A percentile compares a stretch with the other conserved stretches of the same genome.
phyloP scores from a whole-genome alignment of 2,329 filamentous ascomycete genomes.

The Trichoderma sp. region DNA sequence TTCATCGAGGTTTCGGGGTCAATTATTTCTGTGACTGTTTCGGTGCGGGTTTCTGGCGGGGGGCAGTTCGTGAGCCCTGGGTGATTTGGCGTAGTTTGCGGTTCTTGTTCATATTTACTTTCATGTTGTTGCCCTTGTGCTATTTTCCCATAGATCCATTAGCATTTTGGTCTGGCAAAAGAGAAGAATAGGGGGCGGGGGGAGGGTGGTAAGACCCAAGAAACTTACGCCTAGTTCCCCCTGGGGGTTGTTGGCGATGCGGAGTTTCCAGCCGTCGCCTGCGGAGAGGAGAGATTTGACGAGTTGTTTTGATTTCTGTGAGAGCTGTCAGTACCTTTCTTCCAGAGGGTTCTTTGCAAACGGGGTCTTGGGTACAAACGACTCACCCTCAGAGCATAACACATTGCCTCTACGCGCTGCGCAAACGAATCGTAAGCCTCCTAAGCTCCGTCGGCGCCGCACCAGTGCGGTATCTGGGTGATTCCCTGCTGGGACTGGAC shows the following conservation, averaged over 20 bases:
- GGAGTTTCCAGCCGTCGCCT: constrained; percentile 27
- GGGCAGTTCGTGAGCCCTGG: background rate
- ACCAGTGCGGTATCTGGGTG: constrained; percentile 28
- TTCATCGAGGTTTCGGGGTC: background rate
- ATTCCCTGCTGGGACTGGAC: constrained; percentile 30
- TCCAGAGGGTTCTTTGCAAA: background rate
- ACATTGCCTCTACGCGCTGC: constrained; percentile 29
- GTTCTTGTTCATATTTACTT: constrained; percentile 28
- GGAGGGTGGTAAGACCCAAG: background rate
- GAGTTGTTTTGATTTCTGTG: constrained; percentile 29
- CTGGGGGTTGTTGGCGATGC: constrained; percentile 29
- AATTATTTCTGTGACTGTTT: background rate
- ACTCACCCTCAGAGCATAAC: constrained; percentile 26
- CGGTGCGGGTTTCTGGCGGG: background rate
- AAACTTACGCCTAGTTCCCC: constrained; percentile 27
- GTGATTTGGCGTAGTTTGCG: constrained; percentile 19
- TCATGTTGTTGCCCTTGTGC: constrained; percentile 28
- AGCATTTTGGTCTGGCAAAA: background rate
- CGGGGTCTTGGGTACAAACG: background rate
- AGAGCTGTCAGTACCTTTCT: background rate
- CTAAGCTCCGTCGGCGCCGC: constrained; percentile 31
- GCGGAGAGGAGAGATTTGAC: constrained; percentile 30
- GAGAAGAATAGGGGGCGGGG: background rate
- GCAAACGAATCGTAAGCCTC: constrained; percentile 29
- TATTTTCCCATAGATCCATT: background rate